A percentile compares a stretch with the other conserved stretches of the same genome.
Conservation (phyloP, 192 early-diverging fungal species). For the Coemansia sp. region DNA sequence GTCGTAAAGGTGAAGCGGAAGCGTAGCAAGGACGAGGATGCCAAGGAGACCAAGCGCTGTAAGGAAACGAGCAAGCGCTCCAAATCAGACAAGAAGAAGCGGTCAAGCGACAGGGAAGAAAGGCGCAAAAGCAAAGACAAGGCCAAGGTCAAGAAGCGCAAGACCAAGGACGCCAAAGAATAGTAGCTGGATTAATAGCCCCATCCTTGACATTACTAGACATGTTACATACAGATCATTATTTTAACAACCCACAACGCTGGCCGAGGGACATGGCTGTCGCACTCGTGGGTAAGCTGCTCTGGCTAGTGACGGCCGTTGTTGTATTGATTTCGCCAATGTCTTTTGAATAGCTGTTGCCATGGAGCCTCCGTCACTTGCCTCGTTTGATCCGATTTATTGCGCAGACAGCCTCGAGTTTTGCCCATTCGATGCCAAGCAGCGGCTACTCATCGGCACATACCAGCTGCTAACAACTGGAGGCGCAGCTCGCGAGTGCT, state of each 20-base stretch:
- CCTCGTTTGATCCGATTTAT: constrained; percentile 65
- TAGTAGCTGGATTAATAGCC: not conserved
- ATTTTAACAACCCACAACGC: not conserved
- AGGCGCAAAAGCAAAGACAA: constrained; percentile 23
- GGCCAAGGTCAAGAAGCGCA: constrained; percentile 4
- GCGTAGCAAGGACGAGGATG: constrained; percentile 1
- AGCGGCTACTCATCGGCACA: constrained; percentile 69
- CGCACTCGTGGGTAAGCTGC: not conserved
- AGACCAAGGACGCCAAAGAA: constrained; percentile 1
- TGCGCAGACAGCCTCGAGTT: constrained; percentile 79
- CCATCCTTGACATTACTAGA: not conserved
- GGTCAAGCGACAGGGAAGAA: not conserved
- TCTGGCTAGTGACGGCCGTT: not conserved
- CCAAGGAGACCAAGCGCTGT: not conserved
- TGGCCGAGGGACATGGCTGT: not conserved
- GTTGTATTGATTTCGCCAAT: not conserved
- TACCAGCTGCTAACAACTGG: constrained; percentile 61
- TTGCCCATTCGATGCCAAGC: constrained; percentile 58
- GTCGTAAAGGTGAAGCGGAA: constrained; percentile 18
- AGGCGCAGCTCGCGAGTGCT: not conserved
- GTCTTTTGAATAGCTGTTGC: not conserved
- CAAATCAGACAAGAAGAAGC: constrained; percentile 1
- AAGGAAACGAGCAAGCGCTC: not conserved
- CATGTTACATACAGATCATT: not conserved
- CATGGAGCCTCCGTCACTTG: constrained; percentile 28